Evolutionary conservation across 2,329 filamentous ascomycete genomes (phyloP).

Genomic region (Calonectria leucothoes): DNA sequence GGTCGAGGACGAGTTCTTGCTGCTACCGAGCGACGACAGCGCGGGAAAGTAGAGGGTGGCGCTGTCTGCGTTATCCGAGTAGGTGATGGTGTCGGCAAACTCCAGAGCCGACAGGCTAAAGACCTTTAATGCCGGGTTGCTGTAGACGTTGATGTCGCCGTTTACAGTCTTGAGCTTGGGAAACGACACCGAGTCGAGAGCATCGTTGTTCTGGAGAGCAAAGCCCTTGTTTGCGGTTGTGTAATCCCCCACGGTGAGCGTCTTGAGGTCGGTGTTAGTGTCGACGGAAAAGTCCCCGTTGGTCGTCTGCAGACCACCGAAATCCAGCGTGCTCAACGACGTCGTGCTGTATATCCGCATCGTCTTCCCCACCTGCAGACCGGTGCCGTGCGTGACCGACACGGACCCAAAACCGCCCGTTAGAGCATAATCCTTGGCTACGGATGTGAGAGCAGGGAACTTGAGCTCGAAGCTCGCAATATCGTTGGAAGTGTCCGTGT

Average conservation of each 20-base stretch:
- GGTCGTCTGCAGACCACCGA: slow-evolving; percentile 38
- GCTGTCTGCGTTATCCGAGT: slow-evolving; percentile 37
- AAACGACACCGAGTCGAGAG: slow-evolving; percentile 32
- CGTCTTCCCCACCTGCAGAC: slow-evolving; percentile 32
- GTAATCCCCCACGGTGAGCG: slow-evolving; percentile 27
- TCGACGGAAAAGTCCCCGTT: slow-evolving; percentile 41
- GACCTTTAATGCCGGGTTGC: slow-evolving; percentile 34
- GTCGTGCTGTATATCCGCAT: slow-evolving; percentile 38
- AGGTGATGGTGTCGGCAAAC: slow-evolving; percentile 38
- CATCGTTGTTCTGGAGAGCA: slow-evolving; percentile 34
- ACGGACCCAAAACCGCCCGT: slow-evolving; percentile 35
- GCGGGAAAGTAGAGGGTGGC: slow-evolving; percentile 33
- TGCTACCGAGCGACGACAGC: slow-evolving; percentile 36
- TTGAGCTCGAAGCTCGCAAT: slow-evolving; percentile 34
- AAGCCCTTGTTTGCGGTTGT: slow-evolving; percentile 39
- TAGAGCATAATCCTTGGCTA: slow-evolving; percentile 38
- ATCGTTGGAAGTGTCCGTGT: slow-evolving; percentile 30
- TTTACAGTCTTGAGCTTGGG: slow-evolving; percentile 39
- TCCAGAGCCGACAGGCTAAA: slow-evolving; percentile 37
- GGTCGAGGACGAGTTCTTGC: slow-evolving; percentile 39
- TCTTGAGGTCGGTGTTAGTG: slow-evolving; percentile 32
- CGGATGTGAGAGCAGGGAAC: slow-evolving; percentile 34
- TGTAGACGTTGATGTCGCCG: slow-evolving; percentile 39
- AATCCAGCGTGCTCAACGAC: slow-evolving; percentile 30
- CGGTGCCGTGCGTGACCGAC: slow-evolving; percentile 32